Evolutionary conservation across 2,329 filamentous ascomycete species (phyloP).

Genomic region (Aureobasidium lini): DNA sequence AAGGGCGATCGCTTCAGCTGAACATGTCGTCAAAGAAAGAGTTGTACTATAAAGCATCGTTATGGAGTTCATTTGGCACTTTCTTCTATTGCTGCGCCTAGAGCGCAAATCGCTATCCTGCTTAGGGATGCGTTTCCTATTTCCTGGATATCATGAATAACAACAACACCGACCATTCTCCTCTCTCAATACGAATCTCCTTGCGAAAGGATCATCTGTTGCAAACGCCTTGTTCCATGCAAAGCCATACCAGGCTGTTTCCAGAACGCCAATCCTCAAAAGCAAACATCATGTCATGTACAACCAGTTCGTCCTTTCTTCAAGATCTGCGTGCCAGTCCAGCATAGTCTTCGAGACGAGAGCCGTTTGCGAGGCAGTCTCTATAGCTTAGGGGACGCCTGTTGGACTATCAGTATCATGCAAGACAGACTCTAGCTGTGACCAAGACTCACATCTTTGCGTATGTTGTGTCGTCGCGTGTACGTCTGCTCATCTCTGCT

Average conservation of each 20-base stretch:
- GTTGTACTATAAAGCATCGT: background rate
- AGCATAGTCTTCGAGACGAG: conserved; percentile 28
- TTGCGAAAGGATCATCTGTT: background rate
- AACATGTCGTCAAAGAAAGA: background rate
- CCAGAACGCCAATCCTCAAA: background rate
- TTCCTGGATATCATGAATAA: background rate
- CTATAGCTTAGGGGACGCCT: conserved; percentile 30
- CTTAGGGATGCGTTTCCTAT: background rate
- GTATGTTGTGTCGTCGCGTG: conserved; percentile 25
- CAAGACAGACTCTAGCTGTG: background rate
- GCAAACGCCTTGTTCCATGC: background rate
- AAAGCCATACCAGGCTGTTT: background rate
- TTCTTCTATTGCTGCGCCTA: background rate
- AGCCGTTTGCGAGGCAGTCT: conserved; percentile 27
- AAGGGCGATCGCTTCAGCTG: conserved; percentile 76
- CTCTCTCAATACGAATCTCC: background rate
- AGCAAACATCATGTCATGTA: background rate
- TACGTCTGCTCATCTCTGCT: conserved; percentile 25
- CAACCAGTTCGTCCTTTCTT: background rate
- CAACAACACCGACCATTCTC: background rate
- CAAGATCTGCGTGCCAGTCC: conserved; percentile 16
- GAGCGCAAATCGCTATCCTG: background rate
- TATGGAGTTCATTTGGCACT: background rate
- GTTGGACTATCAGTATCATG: background rate
- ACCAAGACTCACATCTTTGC: conserved; percentile 24